phyloP scores from a whole-genome alignment of 2,329 filamentous ascomycete species.

The Achaetomium macrosporum region DNA sequence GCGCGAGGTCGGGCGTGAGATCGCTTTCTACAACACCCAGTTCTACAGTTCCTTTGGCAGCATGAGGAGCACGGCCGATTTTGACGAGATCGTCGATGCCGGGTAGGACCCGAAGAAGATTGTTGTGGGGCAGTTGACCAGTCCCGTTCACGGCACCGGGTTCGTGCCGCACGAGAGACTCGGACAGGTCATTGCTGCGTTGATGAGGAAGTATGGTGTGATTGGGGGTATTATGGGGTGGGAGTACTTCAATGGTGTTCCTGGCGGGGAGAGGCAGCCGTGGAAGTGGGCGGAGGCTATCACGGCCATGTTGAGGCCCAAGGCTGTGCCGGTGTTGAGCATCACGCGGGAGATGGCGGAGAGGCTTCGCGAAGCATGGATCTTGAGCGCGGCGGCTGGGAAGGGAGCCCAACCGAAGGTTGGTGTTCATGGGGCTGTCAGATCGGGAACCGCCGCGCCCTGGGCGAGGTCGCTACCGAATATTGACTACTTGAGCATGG shows the following conservation, averaged over 20 bases:
- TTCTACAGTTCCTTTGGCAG: constrained; percentile 89
- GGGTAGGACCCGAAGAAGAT: constrained; percentile 71
- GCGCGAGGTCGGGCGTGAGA: constrained; percentile 55
- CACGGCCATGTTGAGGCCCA: constrained; percentile 40
- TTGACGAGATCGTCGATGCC: constrained; percentile 46
- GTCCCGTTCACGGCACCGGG: constrained; percentile 62
- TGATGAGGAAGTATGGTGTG: constrained; percentile 48
- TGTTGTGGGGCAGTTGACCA: constrained; percentile 76
- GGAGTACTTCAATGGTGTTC: constrained; percentile 86
- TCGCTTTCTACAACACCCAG: constrained; percentile 85
- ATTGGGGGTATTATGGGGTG: constrained; percentile 92
- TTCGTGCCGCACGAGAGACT: constrained; percentile 46
- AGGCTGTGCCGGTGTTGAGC: constrained; percentile 15
- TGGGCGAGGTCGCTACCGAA: constrained; percentile 3
- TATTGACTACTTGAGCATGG: constrained; percentile 27
- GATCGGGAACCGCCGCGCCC: neutral
- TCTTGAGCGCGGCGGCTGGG: constrained; percentile 14
- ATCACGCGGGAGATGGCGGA: constrained; percentile 22
- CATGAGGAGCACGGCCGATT: constrained; percentile 40
- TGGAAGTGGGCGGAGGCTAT: constrained; percentile 76
- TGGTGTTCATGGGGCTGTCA: neutral
- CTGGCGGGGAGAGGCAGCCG: constrained; percentile 55
- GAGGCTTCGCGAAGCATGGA: constrained; percentile 22
- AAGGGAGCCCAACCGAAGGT: neutral
- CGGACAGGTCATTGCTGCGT: constrained; percentile 35